These are phyloP conservation scores for Petunia secreta DNA, from an alignment of 257 asterid genomes.

Conservation along the genomic window DNA sequence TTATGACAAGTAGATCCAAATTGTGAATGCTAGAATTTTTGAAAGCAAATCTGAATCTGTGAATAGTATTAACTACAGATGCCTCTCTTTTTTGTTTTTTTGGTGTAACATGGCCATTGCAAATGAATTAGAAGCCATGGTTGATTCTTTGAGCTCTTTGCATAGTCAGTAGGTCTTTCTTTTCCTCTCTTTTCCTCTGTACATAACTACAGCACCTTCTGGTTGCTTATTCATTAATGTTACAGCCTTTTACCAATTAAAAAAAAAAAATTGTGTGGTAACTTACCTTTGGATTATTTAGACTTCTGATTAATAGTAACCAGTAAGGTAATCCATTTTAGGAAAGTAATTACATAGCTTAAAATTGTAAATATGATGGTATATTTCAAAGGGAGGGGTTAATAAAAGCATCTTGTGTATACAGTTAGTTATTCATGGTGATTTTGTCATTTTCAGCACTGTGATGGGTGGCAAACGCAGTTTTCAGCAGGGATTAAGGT, in stretches of 20 bases:
- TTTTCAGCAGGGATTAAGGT: slow-evolving; percentile 93
- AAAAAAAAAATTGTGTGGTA: background rate
- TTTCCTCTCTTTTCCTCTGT: too few relatives aligned
- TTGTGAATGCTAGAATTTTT: too few relatives aligned
- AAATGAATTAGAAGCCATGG: too few relatives aligned
- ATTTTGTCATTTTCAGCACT: slow-evolving; percentile 47
- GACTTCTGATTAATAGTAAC: slow-evolving; percentile 14
- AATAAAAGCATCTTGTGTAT: slow-evolving; percentile 2
- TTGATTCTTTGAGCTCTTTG: too few relatives aligned
- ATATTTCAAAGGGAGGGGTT: background rate
- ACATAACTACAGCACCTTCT: too few relatives aligned
- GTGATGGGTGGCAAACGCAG: slow-evolving; percentile 79
- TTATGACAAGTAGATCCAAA: background rate
- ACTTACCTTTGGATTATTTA: background rate
- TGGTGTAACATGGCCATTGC: too few relatives aligned
- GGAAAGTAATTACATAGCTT: background rate
- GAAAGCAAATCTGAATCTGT: too few relatives aligned
- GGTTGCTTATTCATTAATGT: too few relatives aligned
- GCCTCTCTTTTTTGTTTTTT: too few relatives aligned
- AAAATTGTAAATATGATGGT: slow-evolving; percentile 2
- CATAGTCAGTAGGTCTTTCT: too few relatives aligned
- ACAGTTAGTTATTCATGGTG: slow-evolving; percentile 28
- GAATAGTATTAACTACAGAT: too few relatives aligned
- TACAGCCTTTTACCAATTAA: too few relatives aligned
- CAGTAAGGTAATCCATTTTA: background rate